phyloP scores from a whole-genome alignment of 495 filamentous ascomycete genomes.

The Tuber calosporum region DNA sequence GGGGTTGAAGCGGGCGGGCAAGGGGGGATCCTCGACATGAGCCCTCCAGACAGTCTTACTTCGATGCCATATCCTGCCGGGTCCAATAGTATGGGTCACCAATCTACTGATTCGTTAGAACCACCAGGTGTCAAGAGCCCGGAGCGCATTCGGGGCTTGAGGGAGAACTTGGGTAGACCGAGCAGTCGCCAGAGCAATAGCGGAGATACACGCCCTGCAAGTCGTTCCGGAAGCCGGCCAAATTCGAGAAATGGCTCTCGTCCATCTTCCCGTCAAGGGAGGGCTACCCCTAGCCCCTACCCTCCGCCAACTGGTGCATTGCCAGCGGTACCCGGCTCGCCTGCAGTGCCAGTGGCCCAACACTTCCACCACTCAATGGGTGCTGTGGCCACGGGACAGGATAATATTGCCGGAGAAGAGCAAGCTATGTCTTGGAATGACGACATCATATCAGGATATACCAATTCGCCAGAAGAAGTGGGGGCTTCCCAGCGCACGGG shows the following conservation, averaged over 20 bases:
- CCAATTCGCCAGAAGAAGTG: conserved; percentile 17
- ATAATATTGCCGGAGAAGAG: neutral
- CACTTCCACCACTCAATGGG: neutral
- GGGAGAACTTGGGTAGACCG: conserved; percentile 23
- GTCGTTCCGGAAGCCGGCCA: conserved; percentile 26
- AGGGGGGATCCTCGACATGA: neutral
- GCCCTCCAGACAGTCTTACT: neutral
- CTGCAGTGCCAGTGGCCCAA: neutral
- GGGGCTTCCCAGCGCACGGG: neutral
- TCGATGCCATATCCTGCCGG: neutral
- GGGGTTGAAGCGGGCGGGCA: neutral
- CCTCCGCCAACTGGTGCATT: conserved; percentile 30
- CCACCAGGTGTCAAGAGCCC: conserved; percentile 10
- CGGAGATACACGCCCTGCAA: conserved; percentile 16
- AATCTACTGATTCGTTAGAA: conserved; percentile 16
- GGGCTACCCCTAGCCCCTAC: conserved; percentile 28
- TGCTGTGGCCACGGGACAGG: neutral
- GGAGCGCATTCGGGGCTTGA: conserved; percentile 19
- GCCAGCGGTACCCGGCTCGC: conserved; percentile 18
- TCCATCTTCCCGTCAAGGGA: conserved; percentile 23
- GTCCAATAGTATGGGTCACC: neutral
- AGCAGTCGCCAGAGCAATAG: conserved; percentile 16
- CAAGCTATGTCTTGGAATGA: conserved; percentile 28
- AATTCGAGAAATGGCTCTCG: conserved; percentile 27
- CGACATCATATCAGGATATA: conserved; percentile 36